Percentiles rank a stretch among this genome's conserved stretches.
These are phyloP conservation scores for Aspergillus saccharolyticus DNA, from an alignment of 495 filamentous ascomycete genomes.

Conservation along the genomic window DNA sequence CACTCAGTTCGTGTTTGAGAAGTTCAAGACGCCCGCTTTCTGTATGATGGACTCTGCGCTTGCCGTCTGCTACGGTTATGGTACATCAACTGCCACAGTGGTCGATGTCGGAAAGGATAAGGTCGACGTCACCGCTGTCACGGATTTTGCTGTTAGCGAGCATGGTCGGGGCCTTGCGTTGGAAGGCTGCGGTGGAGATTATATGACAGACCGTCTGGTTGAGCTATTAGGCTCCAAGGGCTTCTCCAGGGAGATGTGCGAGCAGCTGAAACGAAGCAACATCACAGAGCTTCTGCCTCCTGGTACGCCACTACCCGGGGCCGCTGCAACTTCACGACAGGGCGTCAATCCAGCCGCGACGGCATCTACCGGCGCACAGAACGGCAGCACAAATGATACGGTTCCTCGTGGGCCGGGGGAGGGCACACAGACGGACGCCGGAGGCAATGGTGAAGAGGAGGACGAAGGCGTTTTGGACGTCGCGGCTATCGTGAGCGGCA, in stretches of 20 bases:
- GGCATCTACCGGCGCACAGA: slow-evolving; percentile 47
- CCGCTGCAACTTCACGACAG: slow-evolving; percentile 42
- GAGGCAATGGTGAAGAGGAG: slow-evolving; percentile 47
- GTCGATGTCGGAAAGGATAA: slow-evolving; percentile 89
- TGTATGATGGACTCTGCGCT: slow-evolving; percentile 79
- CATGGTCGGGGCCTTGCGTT: slow-evolving; percentile 58
- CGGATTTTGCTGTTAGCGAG: slow-evolving; percentile 65
- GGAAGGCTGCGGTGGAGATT: slow-evolving; percentile 74
- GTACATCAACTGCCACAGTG: slow-evolving; percentile 67
- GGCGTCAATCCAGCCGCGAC: slow-evolving; percentile 57
- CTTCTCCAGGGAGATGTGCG: slow-evolving; percentile 83
- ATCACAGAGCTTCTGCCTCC: slow-evolving; percentile 84
- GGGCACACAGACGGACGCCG: slow-evolving; percentile 41
- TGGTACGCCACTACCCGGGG: slow-evolving; percentile 52
- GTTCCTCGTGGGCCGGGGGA: slow-evolving; percentile 48
- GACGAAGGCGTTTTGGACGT: slow-evolving; percentile 90
- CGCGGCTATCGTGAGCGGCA: slow-evolving; percentile 88
- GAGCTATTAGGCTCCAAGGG: slow-evolving; percentile 63
- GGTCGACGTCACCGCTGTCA: slow-evolving; percentile 83
- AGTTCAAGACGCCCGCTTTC: slow-evolving; percentile 89
- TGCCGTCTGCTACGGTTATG: slow-evolving; percentile 79
- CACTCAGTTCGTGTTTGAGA: slow-evolving; percentile 91
- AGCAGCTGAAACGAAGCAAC: slow-evolving; percentile 83
- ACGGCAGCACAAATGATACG: slow-evolving; percentile 28
- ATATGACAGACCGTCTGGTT: slow-evolving; percentile 73